Conservation (phyloP, 2,329 filamentous ascomycete species). For the Colletotrichum costaricense region DNA sequence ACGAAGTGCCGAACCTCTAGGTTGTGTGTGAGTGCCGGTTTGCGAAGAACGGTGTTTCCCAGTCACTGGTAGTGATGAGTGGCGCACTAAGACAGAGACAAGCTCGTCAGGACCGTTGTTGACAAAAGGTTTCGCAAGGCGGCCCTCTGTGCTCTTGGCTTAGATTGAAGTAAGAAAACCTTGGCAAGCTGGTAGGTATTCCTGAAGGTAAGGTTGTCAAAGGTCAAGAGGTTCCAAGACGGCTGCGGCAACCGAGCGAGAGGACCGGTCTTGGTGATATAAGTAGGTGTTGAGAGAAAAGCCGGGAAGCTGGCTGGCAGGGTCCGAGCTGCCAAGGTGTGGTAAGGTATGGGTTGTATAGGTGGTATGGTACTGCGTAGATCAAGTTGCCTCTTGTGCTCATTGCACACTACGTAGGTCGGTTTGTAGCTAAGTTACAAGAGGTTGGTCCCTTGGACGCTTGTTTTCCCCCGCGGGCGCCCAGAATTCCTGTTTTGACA, state of each 20-base stretch:
- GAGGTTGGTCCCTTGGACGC: no score
- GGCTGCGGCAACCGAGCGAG: background rate
- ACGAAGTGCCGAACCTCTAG: background rate
- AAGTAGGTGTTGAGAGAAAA: constrained; percentile 5
- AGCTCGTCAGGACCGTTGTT: background rate
- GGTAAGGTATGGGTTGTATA: no score
- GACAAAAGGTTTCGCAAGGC: background rate
- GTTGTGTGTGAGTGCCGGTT: constrained; percentile 26
- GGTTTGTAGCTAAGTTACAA: constrained; percentile 3
- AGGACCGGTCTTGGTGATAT: constrained; percentile 6
- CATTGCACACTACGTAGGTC: background rate
- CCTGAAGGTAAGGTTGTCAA: background rate
- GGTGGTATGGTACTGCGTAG: background rate
- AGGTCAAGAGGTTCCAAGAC: background rate
- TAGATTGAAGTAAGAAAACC: background rate
- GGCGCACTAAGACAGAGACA: background rate
- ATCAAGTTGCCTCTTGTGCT: constrained; percentile 1
- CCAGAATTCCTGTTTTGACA: constrained; percentile 35
- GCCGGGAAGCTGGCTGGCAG: constrained; percentile 3
- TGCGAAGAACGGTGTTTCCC: background rate
- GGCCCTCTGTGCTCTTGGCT: background rate
- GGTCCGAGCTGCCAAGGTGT: constrained; percentile 12
- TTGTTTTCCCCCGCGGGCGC: background rate
- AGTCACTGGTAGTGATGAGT: background rate
- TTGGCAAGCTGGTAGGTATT: background rate